Percentiles rank a stretch among this genome's conserved stretches.
These are phyloP conservation scores for Neurospora hispaniola DNA, from an alignment of 495 filamentous ascomycete species.

Conservation along the genomic window DNA sequence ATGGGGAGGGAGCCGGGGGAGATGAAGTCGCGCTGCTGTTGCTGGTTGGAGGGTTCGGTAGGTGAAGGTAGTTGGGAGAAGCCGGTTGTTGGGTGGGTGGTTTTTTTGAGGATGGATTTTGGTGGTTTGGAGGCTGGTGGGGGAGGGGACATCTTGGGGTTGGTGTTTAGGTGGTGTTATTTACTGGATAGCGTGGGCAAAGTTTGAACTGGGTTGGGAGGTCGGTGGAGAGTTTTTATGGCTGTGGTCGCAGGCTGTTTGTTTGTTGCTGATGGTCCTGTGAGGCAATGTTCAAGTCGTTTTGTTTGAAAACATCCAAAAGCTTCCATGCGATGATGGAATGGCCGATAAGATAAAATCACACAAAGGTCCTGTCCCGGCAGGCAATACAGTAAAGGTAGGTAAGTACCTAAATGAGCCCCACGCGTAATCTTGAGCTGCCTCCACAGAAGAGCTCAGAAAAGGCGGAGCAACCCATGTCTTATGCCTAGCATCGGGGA, in stretches of 20 bases:
- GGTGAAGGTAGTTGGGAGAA: background rate
- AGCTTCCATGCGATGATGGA: background rate
- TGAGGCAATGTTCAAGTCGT: background rate
- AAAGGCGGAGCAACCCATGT: background rate
- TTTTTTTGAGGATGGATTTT: conserved; percentile 49
- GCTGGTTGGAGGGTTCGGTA: background rate
- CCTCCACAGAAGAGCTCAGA: background rate
- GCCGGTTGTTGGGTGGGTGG: conserved; percentile 1
- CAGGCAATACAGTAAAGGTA: background rate
- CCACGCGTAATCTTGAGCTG: background rate
- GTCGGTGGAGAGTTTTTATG: background rate
- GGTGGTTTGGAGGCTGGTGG: conserved; percentile 7
- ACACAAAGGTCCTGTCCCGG: background rate
- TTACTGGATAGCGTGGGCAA: background rate
- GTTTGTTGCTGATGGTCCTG: background rate
- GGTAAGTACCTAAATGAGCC: background rate
- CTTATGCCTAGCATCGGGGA: background rate
- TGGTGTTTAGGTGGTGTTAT: background rate
- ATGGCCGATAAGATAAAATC: background rate
- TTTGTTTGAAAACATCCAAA: background rate
- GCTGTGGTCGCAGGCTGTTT: background rate
- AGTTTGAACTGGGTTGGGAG: background rate
- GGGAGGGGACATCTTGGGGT: background rate
- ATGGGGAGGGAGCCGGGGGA: conserved; percentile 17
- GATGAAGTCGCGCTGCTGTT: conserved; percentile 12